A percentile compares a stretch with the other conserved stretches of the same genome.
Conservation (phyloP, 2,329 filamentous ascomycete species). For the Albophoma yamanashiensis region DNA sequence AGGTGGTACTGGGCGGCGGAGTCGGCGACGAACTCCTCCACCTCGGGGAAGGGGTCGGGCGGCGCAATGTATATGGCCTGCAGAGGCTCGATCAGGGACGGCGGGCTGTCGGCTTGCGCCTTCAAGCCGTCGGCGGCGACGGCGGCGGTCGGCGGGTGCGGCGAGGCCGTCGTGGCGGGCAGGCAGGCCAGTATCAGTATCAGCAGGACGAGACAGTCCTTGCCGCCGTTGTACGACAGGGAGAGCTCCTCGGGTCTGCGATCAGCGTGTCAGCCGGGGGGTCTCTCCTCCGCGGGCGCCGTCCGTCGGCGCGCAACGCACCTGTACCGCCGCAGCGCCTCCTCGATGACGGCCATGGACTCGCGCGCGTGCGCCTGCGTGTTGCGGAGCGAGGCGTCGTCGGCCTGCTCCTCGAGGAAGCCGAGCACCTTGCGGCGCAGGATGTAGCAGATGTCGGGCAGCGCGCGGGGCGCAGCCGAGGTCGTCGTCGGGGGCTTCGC, state of each 20-base stretch:
- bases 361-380: conserved; percentile 67
- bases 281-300: background rate
- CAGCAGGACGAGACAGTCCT: conserved; percentile 90
- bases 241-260: conserved; percentile 66
- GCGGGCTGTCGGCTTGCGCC: conserved; percentile 1
- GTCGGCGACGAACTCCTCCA: conserved; percentile 69
- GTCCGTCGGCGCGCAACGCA: conserved; percentile 27
- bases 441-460: conserved; percentile 34
- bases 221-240: conserved; percentile 93
- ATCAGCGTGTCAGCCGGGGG: conserved; percentile 4
- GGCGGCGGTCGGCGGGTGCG: conserved; percentile 9
- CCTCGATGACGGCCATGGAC: conserved; percentile 62
- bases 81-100: conserved; percentile 34
- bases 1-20: conserved; percentile 64
- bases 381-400: conserved; percentile 43
- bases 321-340: conserved; percentile 67
- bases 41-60: conserved; percentile 70
- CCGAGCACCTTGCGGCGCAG: conserved; percentile 49
- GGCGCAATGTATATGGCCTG: conserved; percentile 87
- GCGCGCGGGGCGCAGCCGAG: conserved; percentile 2
- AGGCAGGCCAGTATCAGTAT: conserved; percentile 69
- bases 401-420: conserved; percentile 52
- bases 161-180: conserved; percentile 19
- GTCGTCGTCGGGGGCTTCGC: background rate
- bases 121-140: background rate